phyloP scores from a whole-genome alignment of 371 early-diverging fungal genomes.

The Lichtheimia ornata region DNA sequence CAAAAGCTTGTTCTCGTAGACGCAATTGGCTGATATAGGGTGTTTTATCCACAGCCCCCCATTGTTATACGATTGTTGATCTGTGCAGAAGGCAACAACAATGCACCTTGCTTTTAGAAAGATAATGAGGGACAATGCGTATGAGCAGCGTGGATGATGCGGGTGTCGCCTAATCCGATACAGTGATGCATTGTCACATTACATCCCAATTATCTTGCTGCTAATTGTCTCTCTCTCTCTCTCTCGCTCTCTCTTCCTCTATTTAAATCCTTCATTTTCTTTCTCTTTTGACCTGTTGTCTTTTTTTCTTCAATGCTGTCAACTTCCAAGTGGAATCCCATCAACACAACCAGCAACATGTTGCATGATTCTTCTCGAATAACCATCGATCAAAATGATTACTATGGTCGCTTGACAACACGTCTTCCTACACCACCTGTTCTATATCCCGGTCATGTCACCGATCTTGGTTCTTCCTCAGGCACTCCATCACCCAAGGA shows the following conservation, averaged over 20 bases:
- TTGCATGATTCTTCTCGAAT: conserved; percentile 6
- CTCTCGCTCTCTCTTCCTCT: background rate
- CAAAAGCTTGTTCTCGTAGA: conserved; percentile 2
- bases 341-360: conserved; percentile 2
- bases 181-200: conserved; percentile 11
- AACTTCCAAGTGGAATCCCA: background rate
- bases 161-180: conserved; percentile 4
- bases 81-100: conserved; percentile 11
- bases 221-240: background rate
- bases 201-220: conserved; percentile 12
- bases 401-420: conserved; percentile 20
- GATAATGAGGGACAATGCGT: background rate
- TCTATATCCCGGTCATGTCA: conserved; percentile 14
- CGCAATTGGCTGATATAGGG: background rate
- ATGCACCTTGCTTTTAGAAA: conserved; percentile 9
- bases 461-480: conserved; percentile 28
- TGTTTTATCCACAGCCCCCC: conserved; percentile 1
- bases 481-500: conserved; percentile 26
- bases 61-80: conserved; percentile 13
- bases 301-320: conserved; percentile 6
- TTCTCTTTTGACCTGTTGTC: background rate
- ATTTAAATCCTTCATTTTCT: background rate
- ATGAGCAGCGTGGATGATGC: background rate
- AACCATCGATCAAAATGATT: conserved; percentile 8
- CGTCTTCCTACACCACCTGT: conserved; percentile 17